Evolutionary conservation across 805 yeast species (phyloP).

Genomic region (Pichia californica): DNA sequence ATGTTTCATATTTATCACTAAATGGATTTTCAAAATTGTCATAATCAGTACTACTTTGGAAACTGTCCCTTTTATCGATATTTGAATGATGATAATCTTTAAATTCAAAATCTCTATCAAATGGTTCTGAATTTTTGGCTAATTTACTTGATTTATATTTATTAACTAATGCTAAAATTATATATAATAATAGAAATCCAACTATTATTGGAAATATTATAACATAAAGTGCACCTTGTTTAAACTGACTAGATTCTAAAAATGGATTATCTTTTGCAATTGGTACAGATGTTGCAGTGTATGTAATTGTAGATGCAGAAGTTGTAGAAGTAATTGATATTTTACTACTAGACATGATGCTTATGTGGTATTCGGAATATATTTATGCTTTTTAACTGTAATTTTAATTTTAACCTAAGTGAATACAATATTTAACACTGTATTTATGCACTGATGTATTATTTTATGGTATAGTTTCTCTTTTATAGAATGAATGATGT

Average conservation of each 20-base stretch:
- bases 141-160: conserved; percentile 20
- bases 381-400: no score
- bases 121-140: conserved; percentile 15
- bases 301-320: no score
- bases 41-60: not conserved
- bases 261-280: conserved; percentile 18
- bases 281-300: conserved; percentile 4
- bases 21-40: conserved; percentile 1
- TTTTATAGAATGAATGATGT: no score
- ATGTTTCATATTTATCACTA: not conserved
- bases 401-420: no score
- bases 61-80: not conserved
- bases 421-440: no score
- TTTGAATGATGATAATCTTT: not conserved
- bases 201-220: conserved; percentile 24
- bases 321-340: no score
- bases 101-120: conserved; percentile 14
- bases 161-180: conserved; percentile 17
- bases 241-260: conserved; percentile 13
- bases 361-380: no score
- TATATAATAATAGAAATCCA: conserved; percentile 18
- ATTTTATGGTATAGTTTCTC: no score
- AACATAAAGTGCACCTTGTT: conserved; percentile 25
- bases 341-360: no score
- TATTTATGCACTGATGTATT: no score